Evolutionary conservation across 1,139 yeast species (phyloP).

Genomic region (Candida pseudoviswanathii): DNA sequence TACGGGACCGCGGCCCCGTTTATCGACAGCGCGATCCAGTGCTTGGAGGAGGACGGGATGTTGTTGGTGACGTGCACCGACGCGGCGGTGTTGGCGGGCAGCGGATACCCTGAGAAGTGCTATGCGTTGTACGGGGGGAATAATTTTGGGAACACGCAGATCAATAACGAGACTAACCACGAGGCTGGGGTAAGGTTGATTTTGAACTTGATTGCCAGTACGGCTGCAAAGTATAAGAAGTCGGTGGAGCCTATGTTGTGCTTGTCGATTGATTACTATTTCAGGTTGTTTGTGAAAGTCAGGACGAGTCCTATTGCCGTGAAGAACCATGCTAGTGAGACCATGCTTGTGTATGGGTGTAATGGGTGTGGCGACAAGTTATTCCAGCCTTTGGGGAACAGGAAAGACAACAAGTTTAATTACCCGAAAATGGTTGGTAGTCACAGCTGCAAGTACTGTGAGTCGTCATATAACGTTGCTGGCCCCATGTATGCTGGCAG

Average conservation of each 20-base stretch:
- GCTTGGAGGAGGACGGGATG: constrained; percentile 79
- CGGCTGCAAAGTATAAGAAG: constrained; percentile 89
- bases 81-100: constrained; percentile 92
- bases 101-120: constrained; percentile 95
- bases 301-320: constrained; percentile 78
- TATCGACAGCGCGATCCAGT: constrained; percentile 84
- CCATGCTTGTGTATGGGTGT: constrained; percentile 82
- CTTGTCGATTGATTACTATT: constrained; percentile 88
- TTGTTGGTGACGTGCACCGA: constrained; percentile 94
- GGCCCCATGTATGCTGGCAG: constrained; percentile 97
- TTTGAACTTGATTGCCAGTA: constrained; percentile 68
- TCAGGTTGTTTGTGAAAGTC: constrained; percentile 79
- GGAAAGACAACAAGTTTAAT: constrained; percentile 33
- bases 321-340: constrained; percentile 69
- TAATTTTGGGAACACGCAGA: constrained; percentile 71
- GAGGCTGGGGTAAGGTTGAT: constrained; percentile 91
- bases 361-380: constrained; percentile 80
- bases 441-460: constrained; percentile 70
- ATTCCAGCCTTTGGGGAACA: constrained; percentile 72
- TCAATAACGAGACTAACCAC: constrained; percentile 81
- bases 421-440: constrained; percentile 48
- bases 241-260: constrained; percentile 83
- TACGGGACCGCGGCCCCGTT: constrained; percentile 97
- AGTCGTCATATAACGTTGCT: constrained; percentile 68
- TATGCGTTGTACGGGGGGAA: constrained; percentile 86